Evolutionary conservation across 176 grass and related monocot species (phyloP), one percentile per base, ranked within the genome.

Genomic region (Puya raimondii): DNA sequence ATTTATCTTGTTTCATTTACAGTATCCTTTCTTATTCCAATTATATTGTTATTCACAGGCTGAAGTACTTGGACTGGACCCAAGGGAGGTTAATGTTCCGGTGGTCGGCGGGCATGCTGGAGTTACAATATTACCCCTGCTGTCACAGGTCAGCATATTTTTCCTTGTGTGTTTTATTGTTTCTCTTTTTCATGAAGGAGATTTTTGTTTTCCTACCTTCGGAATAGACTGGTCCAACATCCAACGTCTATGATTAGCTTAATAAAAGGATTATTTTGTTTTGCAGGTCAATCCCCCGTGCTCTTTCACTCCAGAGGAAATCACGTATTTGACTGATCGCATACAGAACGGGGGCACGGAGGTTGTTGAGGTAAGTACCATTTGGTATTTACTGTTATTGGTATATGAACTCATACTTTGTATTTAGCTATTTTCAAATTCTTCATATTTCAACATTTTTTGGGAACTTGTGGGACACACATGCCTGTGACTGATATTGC

Each of bases 321-420:
- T 84, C 73, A 79, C 64, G 54, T 88, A 91, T 72, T 78, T 99
- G 75, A 99, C 89, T 16, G 74, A 91, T 64, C 86, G 94, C 77
- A 99, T 93, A 67, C 94, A 99, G 69, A 93, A 99, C 82, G 94
- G 94, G 48, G 94, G 94, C 15, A 99, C 94, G 64, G 87, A 99
- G 91, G 94, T 99, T 69, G 94, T 99, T 50, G 94, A 99, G 94
- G 94, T 93, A 88, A 72, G 52, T 67, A 66, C 20, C 73, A 4
- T 88, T 51, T 73, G 63, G 23, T 68, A 50, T 71, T 49, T 23
- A 5, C 47, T 47, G 13, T 27, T 50, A 59, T 17, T 59, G 9
- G 16, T 8, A 20, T 2, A 16, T 59, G 56, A 59, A 59, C 56
- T 73, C 2, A 8, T 42, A 21, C 48, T 15, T 10, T n/a, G 11